phyloP scores from a whole-genome alignment of 148 eudicot species.

The Polygonum aviculare region DNA sequence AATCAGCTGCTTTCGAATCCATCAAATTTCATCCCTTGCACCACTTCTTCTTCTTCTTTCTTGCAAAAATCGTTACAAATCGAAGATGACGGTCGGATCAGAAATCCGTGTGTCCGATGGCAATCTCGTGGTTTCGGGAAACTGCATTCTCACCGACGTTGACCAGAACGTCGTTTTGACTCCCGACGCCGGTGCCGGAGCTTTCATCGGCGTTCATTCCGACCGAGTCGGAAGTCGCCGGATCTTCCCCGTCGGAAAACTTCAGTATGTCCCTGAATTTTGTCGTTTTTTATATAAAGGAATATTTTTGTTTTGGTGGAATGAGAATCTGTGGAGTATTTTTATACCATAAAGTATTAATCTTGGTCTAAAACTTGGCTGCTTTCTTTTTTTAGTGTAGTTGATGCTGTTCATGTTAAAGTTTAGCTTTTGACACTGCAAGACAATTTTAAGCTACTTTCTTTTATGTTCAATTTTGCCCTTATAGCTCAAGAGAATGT shows the following conservation, averaged over 20 bases:
- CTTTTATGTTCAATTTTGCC: neutral
- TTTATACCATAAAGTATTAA: too few relatives aligned
- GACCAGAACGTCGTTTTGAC: constrained; percentile 42
- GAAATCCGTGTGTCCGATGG: constrained; percentile 42
- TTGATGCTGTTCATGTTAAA: neutral
- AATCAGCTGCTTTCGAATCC: neutral
- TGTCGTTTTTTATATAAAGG: neutral
- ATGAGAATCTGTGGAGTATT: neutral
- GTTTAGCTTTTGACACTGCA: neutral
- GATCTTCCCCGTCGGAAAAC: constrained; percentile 72
- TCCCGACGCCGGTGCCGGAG: constrained; percentile 41
- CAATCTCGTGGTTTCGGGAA: constrained; percentile 44
- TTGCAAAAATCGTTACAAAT: neutral
- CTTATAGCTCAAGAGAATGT: neutral
- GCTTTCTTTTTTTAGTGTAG: too few relatives aligned
- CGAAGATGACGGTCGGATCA: constrained; percentile 69
- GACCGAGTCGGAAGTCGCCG: constrained; percentile 55
- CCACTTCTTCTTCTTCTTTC: neutral
- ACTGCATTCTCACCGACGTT: constrained; percentile 41
- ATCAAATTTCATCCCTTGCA: neutral
- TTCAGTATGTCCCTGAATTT: constrained; percentile 26
- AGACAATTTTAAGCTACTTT: neutral
- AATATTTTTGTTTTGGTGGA: neutral
- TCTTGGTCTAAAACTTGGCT: too few relatives aligned
- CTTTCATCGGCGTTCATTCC: constrained; percentile 66